Conservation (phyloP, 352 stramenopile genomes). For the Phytophthora europaea region DNA sequence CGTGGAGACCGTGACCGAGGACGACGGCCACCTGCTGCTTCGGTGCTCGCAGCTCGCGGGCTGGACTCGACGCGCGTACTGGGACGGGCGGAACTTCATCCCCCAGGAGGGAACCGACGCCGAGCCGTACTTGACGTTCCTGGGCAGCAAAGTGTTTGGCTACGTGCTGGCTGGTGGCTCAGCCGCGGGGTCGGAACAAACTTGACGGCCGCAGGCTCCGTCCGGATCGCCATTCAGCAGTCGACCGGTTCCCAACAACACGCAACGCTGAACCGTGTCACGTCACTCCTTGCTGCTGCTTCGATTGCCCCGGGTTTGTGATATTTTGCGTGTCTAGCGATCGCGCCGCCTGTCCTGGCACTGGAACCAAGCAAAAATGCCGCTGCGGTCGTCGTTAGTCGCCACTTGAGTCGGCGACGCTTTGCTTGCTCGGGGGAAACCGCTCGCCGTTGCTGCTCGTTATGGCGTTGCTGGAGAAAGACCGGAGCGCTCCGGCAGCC, state of each 20-base stretch:
- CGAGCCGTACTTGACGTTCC: conserved; percentile 82
- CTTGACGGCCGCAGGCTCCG: conserved; percentile 19
- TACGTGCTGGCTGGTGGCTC: conserved; percentile 50
- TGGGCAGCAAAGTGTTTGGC: conserved; percentile 83
- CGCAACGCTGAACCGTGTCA: background rate
- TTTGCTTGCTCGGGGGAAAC: conserved; percentile 34
- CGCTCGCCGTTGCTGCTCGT: background rate
- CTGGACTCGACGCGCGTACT: conserved; percentile 72
- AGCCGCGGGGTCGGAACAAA: conserved; percentile 5
- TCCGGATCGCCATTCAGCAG: conserved; percentile 23
- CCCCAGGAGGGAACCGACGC: conserved; percentile 34
- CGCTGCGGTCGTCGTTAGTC: conserved; percentile 5
- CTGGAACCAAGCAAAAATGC: conserved; percentile 7
- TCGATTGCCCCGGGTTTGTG: background rate
- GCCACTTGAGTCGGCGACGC: conserved; percentile 26
- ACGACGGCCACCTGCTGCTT: conserved; percentile 79
- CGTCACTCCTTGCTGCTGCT: conserved; percentile 17
- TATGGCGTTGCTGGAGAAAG: conserved; percentile 25
- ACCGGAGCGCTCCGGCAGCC: conserved; percentile 7
- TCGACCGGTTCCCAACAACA: conserved; percentile 15
- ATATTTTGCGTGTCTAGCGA: conserved; percentile 30
- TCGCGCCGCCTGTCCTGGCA: conserved; percentile 32
- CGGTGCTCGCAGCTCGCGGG: conserved; percentile 74
- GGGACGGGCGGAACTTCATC: conserved; percentile 86
- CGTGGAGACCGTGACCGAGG: conserved; percentile 70